These are phyloP conservation scores for Xylaria cubensis DNA, from an alignment of 495 filamentous ascomycete species.

Conservation along the genomic window DNA sequence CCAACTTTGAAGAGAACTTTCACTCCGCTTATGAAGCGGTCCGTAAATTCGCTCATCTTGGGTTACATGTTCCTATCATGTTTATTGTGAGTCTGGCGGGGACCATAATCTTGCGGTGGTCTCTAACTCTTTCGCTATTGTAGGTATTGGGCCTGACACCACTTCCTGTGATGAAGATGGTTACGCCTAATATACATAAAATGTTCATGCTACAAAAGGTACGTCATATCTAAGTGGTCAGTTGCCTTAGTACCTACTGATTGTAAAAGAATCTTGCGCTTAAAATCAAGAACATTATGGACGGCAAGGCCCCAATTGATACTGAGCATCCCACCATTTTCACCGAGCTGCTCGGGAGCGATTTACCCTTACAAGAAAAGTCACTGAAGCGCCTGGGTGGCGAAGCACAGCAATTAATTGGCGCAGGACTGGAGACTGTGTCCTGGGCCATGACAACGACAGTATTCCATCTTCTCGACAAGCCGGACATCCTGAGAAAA, in stretches of 20 bases:
- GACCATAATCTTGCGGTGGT: too few relatives aligned
- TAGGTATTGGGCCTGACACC: conserved; percentile 2
- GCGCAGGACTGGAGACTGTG: conserved; percentile 51
- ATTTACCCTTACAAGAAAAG: conserved; percentile 47
- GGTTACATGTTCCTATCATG: conserved; percentile 7
- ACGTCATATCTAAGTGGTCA: background rate
- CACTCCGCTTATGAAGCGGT: conserved; percentile 7
- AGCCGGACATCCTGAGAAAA: conserved; percentile 36
- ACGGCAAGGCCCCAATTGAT: background rate
- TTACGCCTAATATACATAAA: conserved; percentile 12
- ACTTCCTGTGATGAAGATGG: background rate
- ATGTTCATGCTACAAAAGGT: conserved; percentile 11
- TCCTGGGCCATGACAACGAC: conserved; percentile 40
- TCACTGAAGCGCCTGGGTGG: conserved; percentile 38
- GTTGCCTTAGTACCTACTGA: too few relatives aligned
- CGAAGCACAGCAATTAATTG: conserved; percentile 45
- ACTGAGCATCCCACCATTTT: conserved; percentile 16
- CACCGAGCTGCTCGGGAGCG: conserved; percentile 42
- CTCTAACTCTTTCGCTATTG: too few relatives aligned
- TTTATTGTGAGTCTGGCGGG: too few relatives aligned
- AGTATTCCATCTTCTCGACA: conserved; percentile 39
- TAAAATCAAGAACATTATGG: background rate
- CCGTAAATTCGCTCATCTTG: conserved; percentile 9
- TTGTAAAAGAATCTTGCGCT: background rate
- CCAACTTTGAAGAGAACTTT: conserved; percentile 9